phyloP scores from a whole-genome alignment of 352 stramenopile genomes.

The Phytophthora palmivora region DNA sequence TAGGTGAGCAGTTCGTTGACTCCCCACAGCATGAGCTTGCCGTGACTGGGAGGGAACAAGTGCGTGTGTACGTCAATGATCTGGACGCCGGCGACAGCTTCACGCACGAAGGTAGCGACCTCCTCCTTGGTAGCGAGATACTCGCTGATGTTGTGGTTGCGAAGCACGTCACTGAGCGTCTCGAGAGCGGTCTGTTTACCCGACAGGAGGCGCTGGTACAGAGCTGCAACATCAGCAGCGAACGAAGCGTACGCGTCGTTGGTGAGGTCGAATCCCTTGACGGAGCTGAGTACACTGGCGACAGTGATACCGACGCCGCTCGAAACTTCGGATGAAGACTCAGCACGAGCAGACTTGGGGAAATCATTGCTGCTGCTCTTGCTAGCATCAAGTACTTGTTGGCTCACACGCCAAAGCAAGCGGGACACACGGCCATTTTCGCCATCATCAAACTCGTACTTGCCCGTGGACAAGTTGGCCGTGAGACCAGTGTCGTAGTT shows the following conservation, averaged over 20 bases:
- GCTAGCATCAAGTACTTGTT: slow-evolving; percentile 34
- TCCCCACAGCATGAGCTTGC: slow-evolving; percentile 92
- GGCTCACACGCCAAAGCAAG: slow-evolving; percentile 30
- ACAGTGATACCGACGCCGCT: slow-evolving; percentile 45
- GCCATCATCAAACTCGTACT: slow-evolving; percentile 66
- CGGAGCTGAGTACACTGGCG: slow-evolving; percentile 41
- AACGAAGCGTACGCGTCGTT: slow-evolving; percentile 51
- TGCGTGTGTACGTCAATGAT: slow-evolving; percentile 90
- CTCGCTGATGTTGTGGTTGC: slow-evolving; percentile 49
- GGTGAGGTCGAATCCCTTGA: slow-evolving; percentile 50
- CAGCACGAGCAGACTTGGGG: slow-evolving; percentile 35
- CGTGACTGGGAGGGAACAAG: slow-evolving; percentile 92
- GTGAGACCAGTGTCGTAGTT: slow-evolving; percentile 50
- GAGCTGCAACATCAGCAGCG: slow-evolving; percentile 50
- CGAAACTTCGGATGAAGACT: slow-evolving; percentile 36
- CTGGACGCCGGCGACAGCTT: slow-evolving; percentile 42
- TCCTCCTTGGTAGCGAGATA: slow-evolving; percentile 46
- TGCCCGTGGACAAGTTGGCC: slow-evolving; percentile 49
- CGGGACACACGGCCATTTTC: slow-evolving; percentile 30
- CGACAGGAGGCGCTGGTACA: slow-evolving; percentile 14
- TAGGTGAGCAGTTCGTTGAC: slow-evolving; percentile 96
- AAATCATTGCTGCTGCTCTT: slow-evolving; percentile 50
- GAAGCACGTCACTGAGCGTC: slow-evolving; percentile 46
- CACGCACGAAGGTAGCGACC: slow-evolving; percentile 42
- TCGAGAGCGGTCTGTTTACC: slow-evolving; percentile 47